Conservation (phyloP, 257 asterid genomes). For the Nicotiana otophora region DNA sequence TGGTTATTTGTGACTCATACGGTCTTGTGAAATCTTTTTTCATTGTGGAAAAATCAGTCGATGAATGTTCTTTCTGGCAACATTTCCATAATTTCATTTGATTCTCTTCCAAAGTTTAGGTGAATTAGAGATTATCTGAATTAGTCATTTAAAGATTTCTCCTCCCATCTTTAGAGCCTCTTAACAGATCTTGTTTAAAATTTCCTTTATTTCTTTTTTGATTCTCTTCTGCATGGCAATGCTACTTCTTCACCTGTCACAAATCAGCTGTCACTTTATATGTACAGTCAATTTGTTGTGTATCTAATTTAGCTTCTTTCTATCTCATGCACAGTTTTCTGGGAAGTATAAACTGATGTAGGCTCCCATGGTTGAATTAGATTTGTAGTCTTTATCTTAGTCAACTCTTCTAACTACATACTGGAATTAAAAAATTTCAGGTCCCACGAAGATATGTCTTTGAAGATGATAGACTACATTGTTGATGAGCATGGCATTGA, state of each 20-base stretch:
- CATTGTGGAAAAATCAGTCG: not conserved
- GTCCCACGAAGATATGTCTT: conserved; percentile 95
- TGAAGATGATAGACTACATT: conserved; percentile 70
- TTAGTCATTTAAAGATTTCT: not conserved
- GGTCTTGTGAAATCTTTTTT: not conserved
- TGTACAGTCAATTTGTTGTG: not conserved
- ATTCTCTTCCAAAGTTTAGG: not conserved
- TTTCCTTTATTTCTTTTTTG: not conserved
- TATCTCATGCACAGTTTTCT: not conserved
- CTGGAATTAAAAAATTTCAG: conserved; percentile 32
- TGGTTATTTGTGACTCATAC: not conserved
- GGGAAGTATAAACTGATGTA: not conserved
- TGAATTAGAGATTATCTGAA: not conserved
- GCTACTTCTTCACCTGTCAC: not conserved
- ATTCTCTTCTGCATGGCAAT: not conserved
- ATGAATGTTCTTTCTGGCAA: not conserved
- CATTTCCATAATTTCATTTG: not conserved
- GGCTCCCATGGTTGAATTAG: not conserved
- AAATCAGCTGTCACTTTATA: not conserved
- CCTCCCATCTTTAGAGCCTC: not conserved
- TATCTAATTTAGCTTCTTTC: not conserved
- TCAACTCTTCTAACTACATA: not conserved
- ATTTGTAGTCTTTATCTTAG: not conserved
- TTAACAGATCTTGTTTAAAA: not conserved
- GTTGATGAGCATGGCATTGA: conserved; percentile 82